Conservation (phyloP, 345 rosid genomes). For the Aethionema arabicum region DNA sequence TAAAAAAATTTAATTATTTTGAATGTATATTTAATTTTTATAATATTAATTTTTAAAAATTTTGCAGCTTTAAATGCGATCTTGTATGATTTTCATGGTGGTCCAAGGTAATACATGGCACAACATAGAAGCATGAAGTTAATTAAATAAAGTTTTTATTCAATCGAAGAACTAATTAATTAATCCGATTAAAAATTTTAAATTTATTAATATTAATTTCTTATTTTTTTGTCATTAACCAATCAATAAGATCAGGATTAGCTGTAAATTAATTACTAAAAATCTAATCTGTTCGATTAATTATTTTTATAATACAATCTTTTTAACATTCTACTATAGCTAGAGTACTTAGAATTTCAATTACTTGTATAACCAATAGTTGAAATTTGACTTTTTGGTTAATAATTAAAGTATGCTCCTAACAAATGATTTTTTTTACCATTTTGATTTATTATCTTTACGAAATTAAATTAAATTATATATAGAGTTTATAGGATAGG, state of each 20-base stretch:
- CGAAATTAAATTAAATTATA: conserved; percentile 1
- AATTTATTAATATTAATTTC: neutral
- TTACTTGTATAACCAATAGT: conserved; percentile 19
- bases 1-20: neutral
- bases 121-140: conserved; percentile 32
- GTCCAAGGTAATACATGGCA: conserved; percentile 40
- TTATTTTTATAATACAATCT: conserved; percentile 14
- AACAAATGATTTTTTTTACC: neutral
- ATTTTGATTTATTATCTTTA: conserved; percentile 20
- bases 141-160: conserved; percentile 1
- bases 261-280: neutral
- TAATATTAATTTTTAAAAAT: neutral
- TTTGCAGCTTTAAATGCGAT: conserved; percentile 32
- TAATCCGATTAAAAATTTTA: no score
- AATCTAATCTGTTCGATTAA: neutral
- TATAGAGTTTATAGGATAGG: conserved; percentile 13
- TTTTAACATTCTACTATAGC: neutral
- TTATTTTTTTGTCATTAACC: conserved; percentile 10
- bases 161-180: conserved; percentile 17
- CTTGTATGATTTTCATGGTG: conserved; percentile 35
- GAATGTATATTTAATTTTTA: neutral
- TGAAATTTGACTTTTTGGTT: conserved; percentile 16
- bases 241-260: conserved; percentile 15
- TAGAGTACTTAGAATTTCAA: conserved; percentile 12
- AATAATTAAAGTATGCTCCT: conserved; percentile 19